These are phyloP conservation scores for Chalciporus sp. DNA, from an alignment of 1,284 basidiomycete species.

Conservation along the genomic window DNA sequence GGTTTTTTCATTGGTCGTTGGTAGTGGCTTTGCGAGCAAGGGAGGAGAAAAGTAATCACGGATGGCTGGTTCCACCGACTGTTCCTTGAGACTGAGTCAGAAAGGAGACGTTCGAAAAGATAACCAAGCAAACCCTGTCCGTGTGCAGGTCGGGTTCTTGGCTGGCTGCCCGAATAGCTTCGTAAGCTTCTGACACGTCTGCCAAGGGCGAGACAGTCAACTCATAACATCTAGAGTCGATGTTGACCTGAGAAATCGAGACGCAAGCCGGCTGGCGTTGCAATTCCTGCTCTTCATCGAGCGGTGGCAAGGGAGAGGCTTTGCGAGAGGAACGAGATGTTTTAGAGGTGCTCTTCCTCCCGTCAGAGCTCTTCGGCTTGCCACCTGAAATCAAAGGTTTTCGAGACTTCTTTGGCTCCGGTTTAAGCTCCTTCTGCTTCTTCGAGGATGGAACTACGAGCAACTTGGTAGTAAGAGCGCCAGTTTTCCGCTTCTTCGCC, in stretches of 20 bases:
- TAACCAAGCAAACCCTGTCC: conserved; percentile 24
- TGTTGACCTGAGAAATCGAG: conserved; percentile 35
- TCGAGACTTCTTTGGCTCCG: conserved; percentile 56
- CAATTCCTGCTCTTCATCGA: conserved; percentile 45
- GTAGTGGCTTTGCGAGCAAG: conserved; percentile 19
- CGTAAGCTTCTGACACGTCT: conserved; percentile 61
- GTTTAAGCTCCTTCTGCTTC: conserved; percentile 47
- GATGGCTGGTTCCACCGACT: conserved; percentile 53
- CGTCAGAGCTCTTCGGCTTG: conserved; percentile 30
- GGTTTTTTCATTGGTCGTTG: conserved; percentile 16
- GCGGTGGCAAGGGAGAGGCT: conserved; percentile 44
- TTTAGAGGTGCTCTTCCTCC: conserved; percentile 34
- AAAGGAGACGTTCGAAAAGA: conserved; percentile 2
- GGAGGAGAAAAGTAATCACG: conserved; percentile 54
- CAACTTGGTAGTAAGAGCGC: conserved; percentile 55
- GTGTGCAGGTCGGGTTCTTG: conserved; percentile 36
- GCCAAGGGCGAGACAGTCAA: conserved; percentile 65
- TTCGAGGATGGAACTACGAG: conserved; percentile 41
- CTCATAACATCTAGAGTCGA: conserved; percentile 62
- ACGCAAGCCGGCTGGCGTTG: conserved; percentile 34
- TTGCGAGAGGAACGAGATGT: conserved; percentile 39
- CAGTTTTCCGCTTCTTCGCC: conserved; percentile 66
- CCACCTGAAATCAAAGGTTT: conserved; percentile 45
- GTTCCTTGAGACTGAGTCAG: conserved; percentile 41
- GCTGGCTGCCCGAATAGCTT: conserved; percentile 35